These are phyloP conservation scores for Neurospora crassa DNA, from an alignment of 2,329 filamentous ascomycete species.

Conservation along the genomic window DNA sequence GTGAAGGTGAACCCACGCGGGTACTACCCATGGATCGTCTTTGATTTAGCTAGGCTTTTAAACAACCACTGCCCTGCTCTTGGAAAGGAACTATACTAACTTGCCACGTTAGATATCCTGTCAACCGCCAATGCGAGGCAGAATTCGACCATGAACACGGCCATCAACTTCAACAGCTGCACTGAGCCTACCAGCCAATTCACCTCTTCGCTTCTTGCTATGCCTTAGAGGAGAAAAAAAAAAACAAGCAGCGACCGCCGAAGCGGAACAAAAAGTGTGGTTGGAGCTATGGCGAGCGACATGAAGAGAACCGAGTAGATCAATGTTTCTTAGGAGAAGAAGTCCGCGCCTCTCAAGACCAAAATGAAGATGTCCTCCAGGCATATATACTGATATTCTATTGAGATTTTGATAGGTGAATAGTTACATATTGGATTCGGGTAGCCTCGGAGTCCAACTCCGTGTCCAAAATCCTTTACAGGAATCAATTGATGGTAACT, in stretches of 20 bases:
- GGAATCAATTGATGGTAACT: not conserved
- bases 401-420: no score
- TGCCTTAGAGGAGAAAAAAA: not conserved
- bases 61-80: not conserved
- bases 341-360: not conserved
- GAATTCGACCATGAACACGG: not conserved
- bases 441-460: no score
- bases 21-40: not conserved
- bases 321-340: not conserved
- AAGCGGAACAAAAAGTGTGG: not conserved
- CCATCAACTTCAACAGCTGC: not conserved
- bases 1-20: not conserved
- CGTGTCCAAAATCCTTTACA: no score
- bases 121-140: not conserved
- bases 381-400: no score
- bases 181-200: not conserved
- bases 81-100: not conserved
- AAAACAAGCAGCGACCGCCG: not conserved
- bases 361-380: not conserved
- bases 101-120: not conserved
- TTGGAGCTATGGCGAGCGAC: not conserved
- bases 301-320: not conserved
- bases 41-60: not conserved
- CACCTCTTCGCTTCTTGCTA: not conserved
- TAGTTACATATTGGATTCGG: no score